Percentiles rank a stretch among this genome's conserved stretches.
These are phyloP conservation scores for Mikania micrantha DNA, from an alignment of 129 eudicot genomes.

Conservation along the genomic window DNA sequence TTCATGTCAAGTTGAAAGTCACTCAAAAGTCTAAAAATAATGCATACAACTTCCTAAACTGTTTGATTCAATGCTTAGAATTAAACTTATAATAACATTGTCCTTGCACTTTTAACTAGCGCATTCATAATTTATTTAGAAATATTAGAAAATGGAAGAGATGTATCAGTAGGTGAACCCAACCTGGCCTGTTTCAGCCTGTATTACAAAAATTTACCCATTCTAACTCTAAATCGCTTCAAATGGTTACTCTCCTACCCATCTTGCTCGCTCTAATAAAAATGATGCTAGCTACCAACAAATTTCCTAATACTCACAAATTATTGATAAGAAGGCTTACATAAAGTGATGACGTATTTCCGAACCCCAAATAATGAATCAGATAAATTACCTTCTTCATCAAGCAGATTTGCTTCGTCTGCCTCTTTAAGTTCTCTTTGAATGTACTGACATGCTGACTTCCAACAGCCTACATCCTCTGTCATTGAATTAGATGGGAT, in stretches of 20 bases:
- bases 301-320: not conserved
- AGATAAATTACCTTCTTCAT: conserved; percentile 65
- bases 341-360: not conserved
- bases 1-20: not conserved
- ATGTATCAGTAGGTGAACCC: not conserved
- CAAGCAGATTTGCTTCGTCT: conserved; percentile 80
- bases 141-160: not conserved
- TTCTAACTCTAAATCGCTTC: not conserved
- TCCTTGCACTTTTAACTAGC: not conserved
- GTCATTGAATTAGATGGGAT: not conserved
- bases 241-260: not conserved
- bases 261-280: not conserved
- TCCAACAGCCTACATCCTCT: conserved; percentile 54
- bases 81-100: not conserved
- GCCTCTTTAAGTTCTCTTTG: conserved; percentile 61
- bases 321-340: not conserved
- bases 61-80: not conserved
- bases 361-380: conserved; percentile 11
- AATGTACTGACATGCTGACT: conserved; percentile 52
- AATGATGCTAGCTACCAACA: not conserved
- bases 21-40: not conserved
- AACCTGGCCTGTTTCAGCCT: not conserved
- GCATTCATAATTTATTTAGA: not conserved
- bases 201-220: not conserved
- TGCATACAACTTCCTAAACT: not conserved